Conservation (phyloP, 2,329 filamentous ascomycete species). For the Knoxdaviesia proteae region DNA sequence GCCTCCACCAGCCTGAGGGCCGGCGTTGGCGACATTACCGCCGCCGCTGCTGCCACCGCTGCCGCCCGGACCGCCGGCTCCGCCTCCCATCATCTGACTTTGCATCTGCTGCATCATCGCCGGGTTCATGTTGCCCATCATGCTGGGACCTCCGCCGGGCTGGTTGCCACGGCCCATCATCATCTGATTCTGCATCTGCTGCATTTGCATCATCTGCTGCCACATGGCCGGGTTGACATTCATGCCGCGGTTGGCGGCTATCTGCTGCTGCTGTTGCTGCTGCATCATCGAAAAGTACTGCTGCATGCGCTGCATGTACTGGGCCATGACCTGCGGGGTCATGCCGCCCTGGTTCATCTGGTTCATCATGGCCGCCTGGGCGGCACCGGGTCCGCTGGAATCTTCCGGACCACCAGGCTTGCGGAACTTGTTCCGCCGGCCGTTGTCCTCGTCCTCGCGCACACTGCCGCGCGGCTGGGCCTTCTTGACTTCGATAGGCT, state of each 20-base stretch:
- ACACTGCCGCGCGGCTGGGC: slow-evolving; percentile 90
- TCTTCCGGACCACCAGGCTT: slow-evolving; percentile 21
- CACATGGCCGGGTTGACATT: slow-evolving; percentile 38
- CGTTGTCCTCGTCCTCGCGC: slow-evolving; percentile 68
- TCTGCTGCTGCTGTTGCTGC: slow-evolving; percentile 40
- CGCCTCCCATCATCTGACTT: slow-evolving; percentile 13
- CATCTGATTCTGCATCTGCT: slow-evolving; percentile 44
- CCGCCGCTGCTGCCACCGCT: slow-evolving; percentile 18
- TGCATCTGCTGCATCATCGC: slow-evolving; percentile 41
- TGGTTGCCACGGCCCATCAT: slow-evolving; percentile 24
- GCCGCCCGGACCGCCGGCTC: slow-evolving; percentile 7
- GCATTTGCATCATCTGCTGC: slow-evolving; percentile 59
- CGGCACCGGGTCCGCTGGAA: slow-evolving; percentile 13
- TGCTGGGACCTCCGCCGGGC: slow-evolving; percentile 15
- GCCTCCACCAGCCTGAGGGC: not conserved
- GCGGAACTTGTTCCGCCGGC: slow-evolving; percentile 38
- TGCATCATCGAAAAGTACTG: slow-evolving; percentile 93
- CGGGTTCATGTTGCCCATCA: slow-evolving; percentile 22
- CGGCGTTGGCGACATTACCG: slow-evolving; percentile 8
- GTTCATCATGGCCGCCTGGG: slow-evolving; percentile 15
- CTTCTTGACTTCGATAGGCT: slow-evolving; percentile 95
- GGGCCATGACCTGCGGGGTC: slow-evolving; percentile 93
- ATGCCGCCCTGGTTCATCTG: slow-evolving; percentile 40
- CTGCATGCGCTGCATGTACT: slow-evolving; percentile 97
- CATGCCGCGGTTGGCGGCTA: slow-evolving; percentile 48